Evolutionary conservation across 495 filamentous ascomycete genomes (phyloP).

Genomic region (Friedmanniomyces simplex): DNA sequence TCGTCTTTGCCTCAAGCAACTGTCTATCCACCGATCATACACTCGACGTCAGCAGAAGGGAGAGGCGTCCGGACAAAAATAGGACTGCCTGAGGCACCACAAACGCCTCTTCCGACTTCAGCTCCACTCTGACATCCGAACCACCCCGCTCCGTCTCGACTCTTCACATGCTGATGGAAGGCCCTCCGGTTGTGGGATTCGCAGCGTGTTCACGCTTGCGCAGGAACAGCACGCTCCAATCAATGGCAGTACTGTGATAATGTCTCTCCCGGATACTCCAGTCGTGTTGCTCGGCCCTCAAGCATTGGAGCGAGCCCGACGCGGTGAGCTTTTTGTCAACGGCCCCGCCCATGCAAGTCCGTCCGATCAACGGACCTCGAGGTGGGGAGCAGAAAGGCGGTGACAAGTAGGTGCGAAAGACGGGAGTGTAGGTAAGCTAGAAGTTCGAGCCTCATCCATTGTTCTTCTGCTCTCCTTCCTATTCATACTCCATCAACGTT

Average conservation of each 20-base stretch:
- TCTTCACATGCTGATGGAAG: too few relatives aligned
- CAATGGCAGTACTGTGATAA: background rate
- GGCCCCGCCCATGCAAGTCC: background rate
- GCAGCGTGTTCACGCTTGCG: background rate
- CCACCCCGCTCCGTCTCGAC: too few relatives aligned
- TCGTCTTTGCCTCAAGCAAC: too few relatives aligned
- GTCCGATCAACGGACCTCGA: constrained; percentile 1
- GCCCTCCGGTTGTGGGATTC: too few relatives aligned
- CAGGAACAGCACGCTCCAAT: background rate
- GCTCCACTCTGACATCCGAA: too few relatives aligned
- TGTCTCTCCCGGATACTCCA: background rate
- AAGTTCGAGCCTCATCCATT: background rate
- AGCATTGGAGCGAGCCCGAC: background rate
- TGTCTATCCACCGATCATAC: too few relatives aligned
- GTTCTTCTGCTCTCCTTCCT: background rate
- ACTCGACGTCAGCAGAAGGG: too few relatives aligned
- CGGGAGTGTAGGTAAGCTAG: background rate
- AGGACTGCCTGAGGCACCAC: too few relatives aligned
- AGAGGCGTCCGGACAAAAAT: too few relatives aligned
- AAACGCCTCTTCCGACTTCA: too few relatives aligned
- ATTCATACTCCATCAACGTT: background rate
- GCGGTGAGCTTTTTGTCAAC: background rate
- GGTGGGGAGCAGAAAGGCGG: constrained; percentile 15
- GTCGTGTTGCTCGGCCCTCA: background rate
- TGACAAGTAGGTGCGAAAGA: background rate